A percentile compares a stretch with the other conserved stretches of the same genome.
These are phyloP conservation scores for Luffa acutangula DNA, from an alignment of 306 rosid species.

Conservation along the genomic window DNA sequence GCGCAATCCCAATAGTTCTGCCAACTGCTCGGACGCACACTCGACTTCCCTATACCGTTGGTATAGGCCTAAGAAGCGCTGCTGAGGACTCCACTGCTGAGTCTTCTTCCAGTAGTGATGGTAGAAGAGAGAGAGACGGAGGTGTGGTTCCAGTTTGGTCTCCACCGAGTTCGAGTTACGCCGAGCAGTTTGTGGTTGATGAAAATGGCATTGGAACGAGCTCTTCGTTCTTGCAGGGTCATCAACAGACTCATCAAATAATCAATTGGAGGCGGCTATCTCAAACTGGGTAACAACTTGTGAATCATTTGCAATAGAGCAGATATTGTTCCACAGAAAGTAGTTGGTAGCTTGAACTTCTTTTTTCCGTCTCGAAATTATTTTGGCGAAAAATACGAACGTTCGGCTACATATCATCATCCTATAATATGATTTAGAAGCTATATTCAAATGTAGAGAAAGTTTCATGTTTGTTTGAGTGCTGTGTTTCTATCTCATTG, in stretches of 20 bases:
- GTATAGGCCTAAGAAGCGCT: slow-evolving; percentile 20
- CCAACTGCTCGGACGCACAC: slow-evolving; percentile 23
- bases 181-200: slow-evolving; percentile 70
- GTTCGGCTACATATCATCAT: not conserved
- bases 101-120: slow-evolving; percentile 54
- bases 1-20: slow-evolving; percentile 22
- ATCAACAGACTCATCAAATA: slow-evolving; percentile 85
- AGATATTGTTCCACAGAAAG: not conserved
- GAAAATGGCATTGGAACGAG: slow-evolving; percentile 54
- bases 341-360: not conserved
- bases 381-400: not conserved
- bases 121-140: slow-evolving; percentile 80
- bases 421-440: not conserved
- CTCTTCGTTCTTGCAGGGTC: slow-evolving; percentile 69
- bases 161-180: slow-evolving; percentile 62
- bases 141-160: slow-evolving; percentile 85
- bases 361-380: not conserved
- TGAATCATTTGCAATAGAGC: slow-evolving; percentile 2
- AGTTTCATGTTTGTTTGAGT: not conserved
- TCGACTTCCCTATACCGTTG: slow-evolving; percentile 12
- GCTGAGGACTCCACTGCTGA: slow-evolving; percentile 67
- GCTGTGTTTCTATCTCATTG: not conserved
- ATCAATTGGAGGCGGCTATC: slow-evolving; percentile 77
- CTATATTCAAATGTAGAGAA: not conserved
- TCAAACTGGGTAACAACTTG: slow-evolving; percentile 71